These are phyloP conservation scores for Tulasnella sp. DNA, from an alignment of 768 basidiomycete genomes.

Conservation along the genomic window DNA sequence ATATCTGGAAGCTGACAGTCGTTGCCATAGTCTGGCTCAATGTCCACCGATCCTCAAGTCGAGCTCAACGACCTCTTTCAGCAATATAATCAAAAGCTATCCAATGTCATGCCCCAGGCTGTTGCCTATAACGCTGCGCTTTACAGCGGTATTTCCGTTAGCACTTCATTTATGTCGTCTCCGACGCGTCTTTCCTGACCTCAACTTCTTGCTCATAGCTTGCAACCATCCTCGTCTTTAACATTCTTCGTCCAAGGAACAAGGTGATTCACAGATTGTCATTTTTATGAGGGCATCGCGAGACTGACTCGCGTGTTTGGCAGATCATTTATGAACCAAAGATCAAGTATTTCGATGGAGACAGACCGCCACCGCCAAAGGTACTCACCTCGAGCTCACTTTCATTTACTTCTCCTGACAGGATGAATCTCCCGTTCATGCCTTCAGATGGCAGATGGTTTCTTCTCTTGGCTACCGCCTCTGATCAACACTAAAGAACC, in stretches of 20 bases:
- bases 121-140: slow-evolving; percentile 29
- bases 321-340: slow-evolving; percentile 89
- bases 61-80: slow-evolving; percentile 20
- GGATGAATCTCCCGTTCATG: slow-evolving; percentile 26
- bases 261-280: slow-evolving; percentile 38
- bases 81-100: slow-evolving; percentile 23
- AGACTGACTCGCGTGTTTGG: neutral
- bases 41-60: slow-evolving; percentile 3
- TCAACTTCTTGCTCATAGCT: slow-evolving; percentile 18
- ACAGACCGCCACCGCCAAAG: slow-evolving; percentile 48
- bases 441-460: slow-evolving; percentile 58
- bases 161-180: neutral
- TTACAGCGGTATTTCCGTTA: slow-evolving; percentile 28
- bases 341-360: slow-evolving; percentile 69
- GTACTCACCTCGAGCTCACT: slow-evolving; percentile 3
- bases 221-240: slow-evolving; percentile 44
- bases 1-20: no score
- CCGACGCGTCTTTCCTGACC: neutral
- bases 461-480: slow-evolving; percentile 86
- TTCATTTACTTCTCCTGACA: slow-evolving; percentile 15
- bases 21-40: neutral
- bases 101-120: slow-evolving; percentile 27
- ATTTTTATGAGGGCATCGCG: neutral
- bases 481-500: slow-evolving; percentile 74
- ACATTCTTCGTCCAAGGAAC: slow-evolving; percentile 78